Evolutionary conservation across 495 filamentous ascomycete species (phyloP).

Genomic region (Bacidia rubella): DNA sequence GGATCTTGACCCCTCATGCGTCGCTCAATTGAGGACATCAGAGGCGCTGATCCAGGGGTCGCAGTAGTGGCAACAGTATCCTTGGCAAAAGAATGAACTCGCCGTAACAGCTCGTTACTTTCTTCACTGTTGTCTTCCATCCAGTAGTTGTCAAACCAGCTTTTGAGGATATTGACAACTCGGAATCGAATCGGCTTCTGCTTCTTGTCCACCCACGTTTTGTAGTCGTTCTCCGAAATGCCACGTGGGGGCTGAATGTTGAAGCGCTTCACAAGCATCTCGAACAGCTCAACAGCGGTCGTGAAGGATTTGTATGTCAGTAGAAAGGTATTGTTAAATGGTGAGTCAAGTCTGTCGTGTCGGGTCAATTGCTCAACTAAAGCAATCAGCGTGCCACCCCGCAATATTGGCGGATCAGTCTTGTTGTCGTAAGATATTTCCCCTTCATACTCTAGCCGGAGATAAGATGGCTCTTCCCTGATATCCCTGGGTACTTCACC

Average conservation of each 20-base stretch:
- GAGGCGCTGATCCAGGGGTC: conserved; percentile 67
- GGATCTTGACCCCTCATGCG: conserved; percentile 75
- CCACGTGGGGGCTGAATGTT: conserved; percentile 86
- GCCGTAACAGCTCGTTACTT: conserved; percentile 69
- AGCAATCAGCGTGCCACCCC: conserved; percentile 77
- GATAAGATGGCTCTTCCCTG: conserved; percentile 70
- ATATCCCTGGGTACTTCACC: conserved; percentile 62
- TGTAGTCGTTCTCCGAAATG: conserved; percentile 58
- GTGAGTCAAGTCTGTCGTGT: conserved; percentile 90
- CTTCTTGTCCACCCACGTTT: conserved; percentile 83
- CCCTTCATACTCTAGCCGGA: conserved; percentile 77
- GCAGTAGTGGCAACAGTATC: conserved; percentile 85
- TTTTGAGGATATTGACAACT: conserved; percentile 94
- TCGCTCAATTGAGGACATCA: conserved; percentile 78
- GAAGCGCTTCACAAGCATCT: conserved; percentile 81
- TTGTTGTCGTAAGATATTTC: conserved; percentile 86
- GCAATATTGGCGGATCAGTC: conserved; percentile 52
- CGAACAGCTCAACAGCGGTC: conserved; percentile 75
- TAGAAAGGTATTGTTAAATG: conserved; percentile 94
- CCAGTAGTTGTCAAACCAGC: conserved; percentile 96
- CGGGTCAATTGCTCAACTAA: conserved; percentile 93
- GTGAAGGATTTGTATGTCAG: conserved; percentile 96
- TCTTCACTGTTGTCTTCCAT: conserved; percentile 84
- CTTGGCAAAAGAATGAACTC: conserved; percentile 80
- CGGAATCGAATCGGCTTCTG: conserved; percentile 91